Percentiles rank a stretch among this genome's conserved stretches.
phyloP scores from a whole-genome alignment of 1,284 basidiomycete genomes.

The Cutaneotrichosporon sp. region DNA sequence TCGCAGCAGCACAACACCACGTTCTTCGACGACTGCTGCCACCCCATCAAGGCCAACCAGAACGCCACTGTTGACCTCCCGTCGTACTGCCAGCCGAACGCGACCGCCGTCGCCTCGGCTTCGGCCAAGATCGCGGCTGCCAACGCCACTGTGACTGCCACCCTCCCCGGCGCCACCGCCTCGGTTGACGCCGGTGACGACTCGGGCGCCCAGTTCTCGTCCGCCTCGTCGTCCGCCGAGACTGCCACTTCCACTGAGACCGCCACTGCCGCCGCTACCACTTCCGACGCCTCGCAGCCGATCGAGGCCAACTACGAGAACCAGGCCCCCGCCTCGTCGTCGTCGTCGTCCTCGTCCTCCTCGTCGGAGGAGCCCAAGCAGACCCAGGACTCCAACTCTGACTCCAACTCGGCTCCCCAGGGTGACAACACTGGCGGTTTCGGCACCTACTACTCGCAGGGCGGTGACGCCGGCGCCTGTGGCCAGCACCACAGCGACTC shows the following conservation, averaged over 20 bases:
- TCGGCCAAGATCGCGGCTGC: constrained; percentile 18
- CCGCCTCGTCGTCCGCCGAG: constrained; percentile 12
- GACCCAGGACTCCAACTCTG: background rate
- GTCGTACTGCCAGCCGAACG: constrained; percentile 54
- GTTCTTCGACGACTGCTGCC: constrained; percentile 59
- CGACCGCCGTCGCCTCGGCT: constrained; percentile 26
- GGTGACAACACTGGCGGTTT: constrained; percentile 16
- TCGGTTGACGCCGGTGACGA: constrained; percentile 25
- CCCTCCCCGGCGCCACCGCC: constrained; percentile 25
- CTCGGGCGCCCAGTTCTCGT: constrained; percentile 6
- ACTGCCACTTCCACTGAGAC: constrained; percentile 5
- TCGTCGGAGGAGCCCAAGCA: constrained; percentile 8
- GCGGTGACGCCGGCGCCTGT: constrained; percentile 63
- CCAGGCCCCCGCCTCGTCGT: background rate
- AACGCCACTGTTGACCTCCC: constrained; percentile 52
- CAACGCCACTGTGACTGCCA: constrained; percentile 16
- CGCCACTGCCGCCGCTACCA: constrained; percentile 16
- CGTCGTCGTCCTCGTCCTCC: constrained; percentile 12
- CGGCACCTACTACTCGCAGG: constrained; percentile 69
- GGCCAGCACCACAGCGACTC: constrained; percentile 55
- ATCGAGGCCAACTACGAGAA: background rate
- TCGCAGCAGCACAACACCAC: constrained; percentile 58
- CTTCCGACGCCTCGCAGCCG: background rate
- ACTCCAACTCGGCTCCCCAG: background rate
- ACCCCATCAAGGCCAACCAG: constrained; percentile 53